These are phyloP conservation scores for Diplodia seriata DNA, from an alignment of 2,329 filamentous ascomycete genomes.

Conservation along the genomic window DNA sequence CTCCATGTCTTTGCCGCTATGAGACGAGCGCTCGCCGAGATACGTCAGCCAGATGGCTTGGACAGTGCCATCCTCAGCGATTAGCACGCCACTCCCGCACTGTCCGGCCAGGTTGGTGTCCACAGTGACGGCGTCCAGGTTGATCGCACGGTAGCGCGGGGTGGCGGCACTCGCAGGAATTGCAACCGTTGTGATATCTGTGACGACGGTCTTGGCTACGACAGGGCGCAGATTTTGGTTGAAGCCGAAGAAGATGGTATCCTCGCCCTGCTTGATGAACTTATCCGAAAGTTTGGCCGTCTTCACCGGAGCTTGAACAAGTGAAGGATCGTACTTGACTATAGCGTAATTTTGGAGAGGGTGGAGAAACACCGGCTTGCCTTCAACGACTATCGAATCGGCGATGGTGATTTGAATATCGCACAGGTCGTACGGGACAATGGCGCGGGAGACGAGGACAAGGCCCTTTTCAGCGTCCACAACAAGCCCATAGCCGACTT, in stretches of 20 bases:
- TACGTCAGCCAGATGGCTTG: constrained; percentile 98
- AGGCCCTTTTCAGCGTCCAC: constrained; percentile 96
- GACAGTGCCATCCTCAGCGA: constrained; percentile 87
- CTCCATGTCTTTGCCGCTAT: constrained; percentile 87
- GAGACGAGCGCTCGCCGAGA: constrained; percentile 82
- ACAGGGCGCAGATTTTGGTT: constrained; percentile 95
- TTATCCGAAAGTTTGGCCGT: constrained; percentile 83
- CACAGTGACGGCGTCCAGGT: constrained; percentile 91
- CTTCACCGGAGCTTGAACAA: constrained; percentile 93
- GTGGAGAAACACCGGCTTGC: constrained; percentile 94
- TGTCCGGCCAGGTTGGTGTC: constrained; percentile 86
- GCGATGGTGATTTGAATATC: constrained; percentile 96
- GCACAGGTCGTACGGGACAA: constrained; percentile 95
- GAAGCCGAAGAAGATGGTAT: constrained; percentile 97
- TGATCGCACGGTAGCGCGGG: constrained; percentile 89
- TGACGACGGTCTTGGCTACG: constrained; percentile 91
- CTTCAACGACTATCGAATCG: constrained; percentile 92
- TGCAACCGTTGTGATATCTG: constrained; percentile 94
- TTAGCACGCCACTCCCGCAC: constrained; percentile 91
- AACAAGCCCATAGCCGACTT: constrained; percentile 96
- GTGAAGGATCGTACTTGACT: constrained; percentile 88
- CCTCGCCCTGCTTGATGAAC: constrained; percentile 87
- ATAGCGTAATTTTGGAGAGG: constrained; percentile 97
- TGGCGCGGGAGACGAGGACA: constrained; percentile 90
- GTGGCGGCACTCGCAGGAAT: constrained; percentile 93